A percentile compares a stretch with the other conserved stretches of the same genome.
phyloP scores from a whole-genome alignment of 441 rosid species.

The Mallotus japonicus region DNA sequence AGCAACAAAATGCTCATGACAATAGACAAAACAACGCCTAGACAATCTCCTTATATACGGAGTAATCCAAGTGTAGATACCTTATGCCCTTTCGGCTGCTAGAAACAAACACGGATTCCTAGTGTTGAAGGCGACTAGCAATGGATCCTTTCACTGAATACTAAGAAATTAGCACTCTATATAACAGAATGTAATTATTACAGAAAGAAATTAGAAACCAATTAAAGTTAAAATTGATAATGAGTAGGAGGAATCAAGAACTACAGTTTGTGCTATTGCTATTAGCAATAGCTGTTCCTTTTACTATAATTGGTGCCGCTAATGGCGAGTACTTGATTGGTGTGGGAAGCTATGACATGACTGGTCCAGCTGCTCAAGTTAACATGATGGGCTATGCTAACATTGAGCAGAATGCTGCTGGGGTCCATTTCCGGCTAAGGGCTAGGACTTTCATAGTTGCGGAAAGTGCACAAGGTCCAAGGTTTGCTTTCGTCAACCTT shows the following conservation, averaged over 20 bases:
- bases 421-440: slow-evolving; percentile 60
- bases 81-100: slow-evolving; percentile 18
- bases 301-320: slow-evolving; percentile 1
- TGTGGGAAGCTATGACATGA: slow-evolving; percentile 54
- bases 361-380: slow-evolving; percentile 58
- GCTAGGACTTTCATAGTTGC: slow-evolving; percentile 57
- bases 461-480: slow-evolving; percentile 35
- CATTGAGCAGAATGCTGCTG: slow-evolving; percentile 46
- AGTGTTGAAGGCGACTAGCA: background rate
- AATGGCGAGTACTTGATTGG: slow-evolving; percentile 48
- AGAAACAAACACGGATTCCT: background rate
- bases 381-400: slow-evolving; percentile 70
- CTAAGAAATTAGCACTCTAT: slow-evolving; percentile 22
- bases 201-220: background rate
- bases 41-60: slow-evolving; percentile 9
- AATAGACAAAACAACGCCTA: slow-evolving; percentile 25
- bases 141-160: slow-evolving; percentile 12
- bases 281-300: slow-evolving; percentile 2
- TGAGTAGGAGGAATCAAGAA: background rate
- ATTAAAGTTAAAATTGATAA: background rate
- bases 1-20: background rate
- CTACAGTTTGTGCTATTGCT: background rate
- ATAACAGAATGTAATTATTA: background rate
- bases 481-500: slow-evolving; percentile 61
- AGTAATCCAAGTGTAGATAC: slow-evolving; percentile 23